Evolutionary conservation across 129 eudicot species (phyloP).

Genomic region (Helichrysum umbraculigerum): DNA sequence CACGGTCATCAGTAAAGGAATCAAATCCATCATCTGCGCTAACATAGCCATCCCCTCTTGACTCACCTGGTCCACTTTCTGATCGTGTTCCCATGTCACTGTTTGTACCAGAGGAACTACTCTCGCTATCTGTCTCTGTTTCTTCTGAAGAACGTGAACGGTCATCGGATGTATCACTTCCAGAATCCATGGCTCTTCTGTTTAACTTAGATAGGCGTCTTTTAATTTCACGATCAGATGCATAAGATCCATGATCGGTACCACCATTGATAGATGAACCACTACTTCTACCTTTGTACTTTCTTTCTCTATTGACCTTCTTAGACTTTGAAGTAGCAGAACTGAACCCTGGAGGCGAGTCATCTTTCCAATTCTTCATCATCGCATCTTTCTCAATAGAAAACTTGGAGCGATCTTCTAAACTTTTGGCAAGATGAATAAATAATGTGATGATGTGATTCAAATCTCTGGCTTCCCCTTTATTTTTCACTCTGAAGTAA

Average conservation of each 20-base stretch:
- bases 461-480: conserved; percentile 65
- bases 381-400: conserved; percentile 55
- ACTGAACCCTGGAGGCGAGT: conserved; percentile 73
- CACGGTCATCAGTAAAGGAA: conserved; percentile 71
- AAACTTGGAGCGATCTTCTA: conserved; percentile 61
- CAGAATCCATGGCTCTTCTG: conserved; percentile 59
- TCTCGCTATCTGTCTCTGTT: conserved; percentile 55
- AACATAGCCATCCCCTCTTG: conserved; percentile 42
- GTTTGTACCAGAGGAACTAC: conserved; percentile 59
- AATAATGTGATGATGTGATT: conserved; percentile 66
- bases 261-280: conserved; percentile 44
- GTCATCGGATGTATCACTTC: conserved; percentile 80
- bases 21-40: conserved; percentile 69
- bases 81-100: conserved; percentile 57
- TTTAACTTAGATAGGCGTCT: conserved; percentile 71
- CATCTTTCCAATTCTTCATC: conserved; percentile 71
- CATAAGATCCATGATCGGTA: conserved; percentile 56
- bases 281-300: conserved; percentile 51
- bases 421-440: conserved; percentile 71
- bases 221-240: conserved; percentile 79
- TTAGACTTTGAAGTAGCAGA: conserved; percentile 53
- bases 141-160: conserved; percentile 68
- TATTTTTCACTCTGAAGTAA: conserved; percentile 54
- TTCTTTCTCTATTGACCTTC: conserved; percentile 68
- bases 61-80: conserved; percentile 47